Evolutionary conservation across 2,329 filamentous ascomycete genomes (phyloP).

Genomic region (Uncinocarpus reesii): DNA sequence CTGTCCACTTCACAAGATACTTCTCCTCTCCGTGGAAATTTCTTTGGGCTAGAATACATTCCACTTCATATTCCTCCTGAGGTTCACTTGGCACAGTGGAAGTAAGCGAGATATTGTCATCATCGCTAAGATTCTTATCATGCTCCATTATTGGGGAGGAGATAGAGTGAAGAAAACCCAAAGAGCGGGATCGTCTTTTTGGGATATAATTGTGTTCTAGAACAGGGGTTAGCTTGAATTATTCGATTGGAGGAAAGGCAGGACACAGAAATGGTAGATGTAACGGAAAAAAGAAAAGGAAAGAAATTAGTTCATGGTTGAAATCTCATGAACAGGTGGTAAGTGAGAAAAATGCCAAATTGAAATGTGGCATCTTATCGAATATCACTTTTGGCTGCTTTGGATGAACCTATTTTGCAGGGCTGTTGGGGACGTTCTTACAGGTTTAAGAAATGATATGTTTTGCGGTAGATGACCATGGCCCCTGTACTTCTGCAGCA

Average conservation of each 20-base stretch:
- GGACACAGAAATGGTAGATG: not conserved
- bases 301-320: not conserved
- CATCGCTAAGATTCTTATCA: constrained; percentile 29
- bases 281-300: not conserved
- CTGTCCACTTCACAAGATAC: constrained; percentile 57
- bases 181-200: not conserved
- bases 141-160: constrained; percentile 1
- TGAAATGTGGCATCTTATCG: not conserved
- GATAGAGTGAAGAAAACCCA: not conserved
- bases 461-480: too few relatives aligned
- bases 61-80: constrained; percentile 45
- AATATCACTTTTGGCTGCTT: constrained; percentile 3
- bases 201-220: not conserved
- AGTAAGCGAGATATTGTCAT: constrained; percentile 47
- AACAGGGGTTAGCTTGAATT: not conserved
- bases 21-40: constrained; percentile 25
- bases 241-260: too few relatives aligned
- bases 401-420: too few relatives aligned
- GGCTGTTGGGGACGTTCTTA: too few relatives aligned
- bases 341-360: not conserved
- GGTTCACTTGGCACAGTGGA: constrained; percentile 41
- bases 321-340: not conserved
- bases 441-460: too few relatives aligned
- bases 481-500: too few relatives aligned
- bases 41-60: constrained; percentile 44